Evolutionary conservation across 306 rosid species (phyloP), one percentile per base, ranked within the genome.

Genomic region (Styphnolobium japonicum): DNA sequence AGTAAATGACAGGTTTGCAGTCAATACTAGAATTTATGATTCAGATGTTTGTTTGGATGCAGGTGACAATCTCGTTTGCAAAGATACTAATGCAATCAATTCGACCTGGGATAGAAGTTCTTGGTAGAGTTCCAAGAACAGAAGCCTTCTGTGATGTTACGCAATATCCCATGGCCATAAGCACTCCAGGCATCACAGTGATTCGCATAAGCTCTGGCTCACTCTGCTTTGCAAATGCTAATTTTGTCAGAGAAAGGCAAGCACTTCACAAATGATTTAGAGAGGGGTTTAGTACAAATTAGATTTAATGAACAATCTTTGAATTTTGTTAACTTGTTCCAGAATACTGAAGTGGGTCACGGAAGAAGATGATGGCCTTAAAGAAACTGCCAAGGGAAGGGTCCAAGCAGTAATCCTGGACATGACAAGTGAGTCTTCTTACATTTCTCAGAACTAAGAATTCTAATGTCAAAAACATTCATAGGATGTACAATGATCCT

Each of bases 221-320:
- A 51, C 89, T 93, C 76, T 93, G 98, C 80, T 93, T 93, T 60
- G 94, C 94, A 10, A 93, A 93, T 80, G 94, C 98, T 3, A 91
- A 84, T 73, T 88, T 90, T 80, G 85, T 91, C n/a, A 87, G 87
- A 86, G 94, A 91, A 80, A 93, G 97, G 98, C 88, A 85, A 14
- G 72, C 46, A 22, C 14, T 80, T 84, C 85, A 22, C 55, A 67
- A 80, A 67, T 67, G 55, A 66, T 56, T 27, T 62, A 31, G 74
- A 60, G 22, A 61, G 51, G 60, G 73, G 7, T 62, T 69, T 68
- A 52, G 51, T 27, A 31, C 65, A 72, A 36, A 71, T 78, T 65
- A 82, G 22, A 49, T 15, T 49, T 0, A 5, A 0, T 0, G 0
- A 73, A 33, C 42, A 15, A 2, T 66, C 62, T 31, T 56, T 82